A percentile compares a stretch with the other conserved stretches of the same genome.
Conservation (phyloP, 129 eudicot species). For the Tanacetum coccineum region DNA sequence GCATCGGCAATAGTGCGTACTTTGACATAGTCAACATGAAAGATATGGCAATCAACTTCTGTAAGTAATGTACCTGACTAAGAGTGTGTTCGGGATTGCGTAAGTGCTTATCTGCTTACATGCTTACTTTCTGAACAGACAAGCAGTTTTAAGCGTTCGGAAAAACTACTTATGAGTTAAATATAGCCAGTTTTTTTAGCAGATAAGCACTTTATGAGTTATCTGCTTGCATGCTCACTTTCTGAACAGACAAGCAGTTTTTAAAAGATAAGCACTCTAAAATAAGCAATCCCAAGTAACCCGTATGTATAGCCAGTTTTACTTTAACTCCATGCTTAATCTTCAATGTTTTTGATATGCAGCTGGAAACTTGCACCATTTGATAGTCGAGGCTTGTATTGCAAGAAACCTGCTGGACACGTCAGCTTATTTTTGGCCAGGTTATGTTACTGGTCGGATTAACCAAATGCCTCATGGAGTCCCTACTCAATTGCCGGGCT, state of each 20-base stretch:
- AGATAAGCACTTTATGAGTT: no score
- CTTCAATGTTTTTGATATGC: constrained; percentile 22
- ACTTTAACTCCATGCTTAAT: no score
- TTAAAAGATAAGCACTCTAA: not conserved
- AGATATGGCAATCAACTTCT: constrained; percentile 62
- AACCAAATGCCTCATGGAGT: constrained; percentile 64
- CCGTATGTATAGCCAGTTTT: no score
- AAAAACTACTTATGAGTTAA: not conserved
- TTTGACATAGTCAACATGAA: constrained; percentile 61
- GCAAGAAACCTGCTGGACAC: constrained; percentile 89
- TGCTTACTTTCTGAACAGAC: no score
- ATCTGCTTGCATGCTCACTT: no score
- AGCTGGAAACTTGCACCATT: constrained; percentile 96
- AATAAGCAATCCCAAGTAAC: no score
- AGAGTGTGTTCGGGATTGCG: no score
- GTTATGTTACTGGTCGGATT: constrained; percentile 66
- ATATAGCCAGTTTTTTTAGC: no score
- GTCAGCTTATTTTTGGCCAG: constrained; percentile 97
- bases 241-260: not conserved
- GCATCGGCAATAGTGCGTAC: constrained; percentile 48
- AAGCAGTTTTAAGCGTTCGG: not conserved
- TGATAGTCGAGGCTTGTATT: constrained; percentile 88
- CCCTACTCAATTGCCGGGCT: constrained; percentile 77
- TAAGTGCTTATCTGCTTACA: no score
- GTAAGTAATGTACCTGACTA: constrained; percentile 47